phyloP scores from a whole-genome alignment of 202 grass and related monocot species.

The Bolboschoenoplectus hybrid region DNA sequence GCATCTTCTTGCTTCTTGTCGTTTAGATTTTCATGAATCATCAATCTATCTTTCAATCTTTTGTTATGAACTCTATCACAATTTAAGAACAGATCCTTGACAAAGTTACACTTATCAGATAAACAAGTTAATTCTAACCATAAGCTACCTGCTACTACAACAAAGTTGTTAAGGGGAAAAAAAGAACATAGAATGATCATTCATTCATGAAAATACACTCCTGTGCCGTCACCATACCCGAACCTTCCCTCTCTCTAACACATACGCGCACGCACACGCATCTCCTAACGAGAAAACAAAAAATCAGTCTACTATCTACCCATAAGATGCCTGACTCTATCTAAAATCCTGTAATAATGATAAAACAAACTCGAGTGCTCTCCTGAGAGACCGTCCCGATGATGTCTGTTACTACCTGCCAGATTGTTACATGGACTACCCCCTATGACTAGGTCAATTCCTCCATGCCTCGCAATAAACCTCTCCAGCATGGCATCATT shows the following conservation, averaged over 20 bases:
- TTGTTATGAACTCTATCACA: no score
- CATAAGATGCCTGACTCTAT: constrained; percentile 57
- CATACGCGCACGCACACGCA: no score
- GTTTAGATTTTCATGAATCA: no score
- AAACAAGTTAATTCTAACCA: no score
- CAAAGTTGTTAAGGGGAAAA: background rate
- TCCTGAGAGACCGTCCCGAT: constrained; percentile 62
- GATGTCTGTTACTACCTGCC: constrained; percentile 66
- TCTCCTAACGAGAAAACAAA: constrained; percentile 12
- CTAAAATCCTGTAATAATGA: constrained; percentile 69
- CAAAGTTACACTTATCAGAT: no score
- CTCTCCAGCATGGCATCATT: constrained; percentile 39
- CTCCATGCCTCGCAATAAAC: constrained; percentile 50
- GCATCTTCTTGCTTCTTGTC: no score
- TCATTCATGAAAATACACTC: no score
- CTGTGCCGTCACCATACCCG: no score
- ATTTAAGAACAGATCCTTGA: no score
- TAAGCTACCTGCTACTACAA: background rate
- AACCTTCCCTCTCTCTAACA: no score
- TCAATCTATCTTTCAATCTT: no score
- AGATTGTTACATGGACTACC: constrained; percentile 86
- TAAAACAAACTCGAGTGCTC: constrained; percentile 62
- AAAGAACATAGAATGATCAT: no score
- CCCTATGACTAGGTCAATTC: constrained; percentile 73
- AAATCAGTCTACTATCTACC: constrained; percentile 16